Base-by-base conservation (phyloP, 176 grass and related monocot genomes). In the Raddia guianensis region DNA sequence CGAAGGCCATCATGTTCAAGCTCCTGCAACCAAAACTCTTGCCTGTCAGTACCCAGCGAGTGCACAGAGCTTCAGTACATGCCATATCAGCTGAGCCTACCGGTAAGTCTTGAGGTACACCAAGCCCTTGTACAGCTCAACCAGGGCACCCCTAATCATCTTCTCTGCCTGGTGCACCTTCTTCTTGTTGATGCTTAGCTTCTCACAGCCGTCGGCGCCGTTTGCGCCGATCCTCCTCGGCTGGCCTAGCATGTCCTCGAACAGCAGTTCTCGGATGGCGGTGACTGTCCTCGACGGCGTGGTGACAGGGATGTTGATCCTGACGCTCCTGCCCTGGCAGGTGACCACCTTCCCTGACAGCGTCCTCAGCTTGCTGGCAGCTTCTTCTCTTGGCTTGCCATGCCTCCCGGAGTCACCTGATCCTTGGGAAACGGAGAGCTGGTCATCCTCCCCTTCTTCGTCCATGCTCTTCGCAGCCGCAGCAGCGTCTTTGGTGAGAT, bases 1-100 rank as follows among this genome's bases (percentile, higher is more conserved):
- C 86, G 88, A 99, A 99, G 45, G 96, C 96, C 87, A 93, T 62
- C 96, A 93, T 91, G 86, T 99, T 99, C 82, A 95, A 85, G 68
- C 79, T 93, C 83, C 96, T 99, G 85, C 76, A 86, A 86, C 32
- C 70, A 88, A 19, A 32, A 63, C 56, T 49, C 32, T 58, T 9
- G 67, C 61, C 73, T 73, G 73, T 85, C 34, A 68, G 66, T 66
- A 77, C 59, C 33, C 43, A 51, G 33, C 43, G 37, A 72, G 33
- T 15, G 19, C 44, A 35, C 34, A 76, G 76, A 34, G 43, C 61
- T 15, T 15, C 77, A 66, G 40, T 58, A 81, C 44, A 72, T 12
- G 37, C 59, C 34, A 66, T 51, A 62, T 63, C 55, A 78, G 46
- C 7, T 64, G 51, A 47, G 53, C 79, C 55, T 80, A 99, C 96